Base-by-base conservation (phyloP, 2,329 filamentous ascomycete species). In the Parasarocladium wereldwijsianum region DNA sequence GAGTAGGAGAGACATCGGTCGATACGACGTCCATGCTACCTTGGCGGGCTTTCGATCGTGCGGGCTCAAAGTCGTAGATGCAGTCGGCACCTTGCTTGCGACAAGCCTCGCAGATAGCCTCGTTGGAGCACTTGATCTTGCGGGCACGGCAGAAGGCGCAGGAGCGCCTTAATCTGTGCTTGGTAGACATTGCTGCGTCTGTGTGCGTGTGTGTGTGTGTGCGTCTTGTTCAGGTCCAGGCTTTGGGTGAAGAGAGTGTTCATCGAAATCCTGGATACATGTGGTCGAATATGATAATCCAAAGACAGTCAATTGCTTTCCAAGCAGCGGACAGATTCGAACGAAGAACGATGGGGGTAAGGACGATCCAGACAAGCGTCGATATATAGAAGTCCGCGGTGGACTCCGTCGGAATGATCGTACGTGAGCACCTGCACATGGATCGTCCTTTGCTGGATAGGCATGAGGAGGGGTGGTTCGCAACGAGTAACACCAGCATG, bases 91-190 rank as follows among this genome's bases (percentile, higher is more conserved):
- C 49, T 32, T 53, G 50, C 22, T 46, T 43, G 23, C 49, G 46
- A 26, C 50, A 53, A 16, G 50, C 50, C 32, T 53, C 47, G 40
- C 50, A 54, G 21, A 53, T 54, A 17, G 45, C 46, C 26, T 51
- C 50, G 37, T 53, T 53, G 31, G 47, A 52, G 35, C 50, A 54
- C 31, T 52, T 54, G 40, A 54, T 53, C 39, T 54, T 54, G 11
- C 50, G 42, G 16, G 50, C 49, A n/a, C 50, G 45, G 37, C 50
- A 54, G 31, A 53, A 54, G 31, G 47, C 44, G 37, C 50, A 54
- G 2, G 49, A 53, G 16, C 48, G 42, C 27, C 50, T 46, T 13
- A 52, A 33, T 2, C 49, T 46, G 21, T 52, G 47, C 32, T 50
- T 50, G 10, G 46, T 40, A 19, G 42, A 33, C 47, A 50, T 50